phyloP scores from a whole-genome alignment of 1,284 basidiomycete genomes.

The Cystobasidium sp. region DNA sequence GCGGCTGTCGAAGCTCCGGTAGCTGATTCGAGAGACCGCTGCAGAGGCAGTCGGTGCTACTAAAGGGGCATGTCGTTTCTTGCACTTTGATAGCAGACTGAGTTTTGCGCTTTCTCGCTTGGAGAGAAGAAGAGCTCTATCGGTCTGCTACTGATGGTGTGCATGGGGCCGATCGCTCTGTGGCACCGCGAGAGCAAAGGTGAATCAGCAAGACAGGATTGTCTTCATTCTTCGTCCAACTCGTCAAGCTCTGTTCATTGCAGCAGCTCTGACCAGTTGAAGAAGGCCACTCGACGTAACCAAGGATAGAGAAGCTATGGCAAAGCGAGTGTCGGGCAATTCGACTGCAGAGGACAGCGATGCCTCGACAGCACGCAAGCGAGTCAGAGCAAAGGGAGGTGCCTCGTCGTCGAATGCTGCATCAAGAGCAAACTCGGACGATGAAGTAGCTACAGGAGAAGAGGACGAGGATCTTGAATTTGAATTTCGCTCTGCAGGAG shows the following conservation, averaged over 20 bases:
- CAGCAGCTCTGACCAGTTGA: slow-evolving; percentile 14
- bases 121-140: too few relatives aligned
- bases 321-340: slow-evolving; percentile 35
- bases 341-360: slow-evolving; percentile 43
- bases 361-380: slow-evolving; percentile 36
- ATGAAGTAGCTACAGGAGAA: slow-evolving; percentile 26
- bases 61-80: too few relatives aligned
- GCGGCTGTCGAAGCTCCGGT: too few relatives aligned
- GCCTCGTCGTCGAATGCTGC: not conserved
- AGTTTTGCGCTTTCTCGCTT: too few relatives aligned
- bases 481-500: slow-evolving; percentile 38
- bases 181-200: too few relatives aligned
- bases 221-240: slow-evolving; percentile 2
- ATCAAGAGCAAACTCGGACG: slow-evolving; percentile 14
- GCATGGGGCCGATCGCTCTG: too few relatives aligned
- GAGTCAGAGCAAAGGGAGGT: slow-evolving; percentile 15
- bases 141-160: too few relatives aligned
- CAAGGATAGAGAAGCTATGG: not conserved
- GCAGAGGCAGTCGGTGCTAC: too few relatives aligned
- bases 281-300: not conserved
- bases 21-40: too few relatives aligned
- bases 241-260: slow-evolving; percentile 13
- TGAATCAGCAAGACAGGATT: too few relatives aligned
- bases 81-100: too few relatives aligned
- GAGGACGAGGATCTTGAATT: slow-evolving; percentile 41